phyloP scores from a whole-genome alignment of 2,329 filamentous ascomycete genomes.

The Akanthomyces dipterigenus region DNA sequence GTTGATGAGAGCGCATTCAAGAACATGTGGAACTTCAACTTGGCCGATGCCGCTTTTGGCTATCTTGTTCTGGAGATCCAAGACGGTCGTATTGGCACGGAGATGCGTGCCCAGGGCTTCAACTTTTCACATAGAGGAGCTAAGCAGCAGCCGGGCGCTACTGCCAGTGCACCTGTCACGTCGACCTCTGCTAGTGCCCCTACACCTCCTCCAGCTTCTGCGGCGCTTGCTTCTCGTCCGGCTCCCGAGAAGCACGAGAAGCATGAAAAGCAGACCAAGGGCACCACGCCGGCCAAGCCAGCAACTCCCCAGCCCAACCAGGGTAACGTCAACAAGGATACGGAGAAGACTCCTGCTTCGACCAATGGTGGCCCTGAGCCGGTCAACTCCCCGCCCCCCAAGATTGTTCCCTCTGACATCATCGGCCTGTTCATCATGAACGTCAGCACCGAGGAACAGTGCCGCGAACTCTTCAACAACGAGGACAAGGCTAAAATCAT shows the following conservation, averaged over 20 bases:
- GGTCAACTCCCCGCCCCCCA: constrained; percentile 51
- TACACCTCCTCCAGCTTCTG: constrained; percentile 24
- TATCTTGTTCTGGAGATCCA: constrained; percentile 94
- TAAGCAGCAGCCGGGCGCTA: constrained; percentile 56
- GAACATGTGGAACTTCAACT: constrained; percentile 99
- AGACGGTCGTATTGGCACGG: constrained; percentile 89
- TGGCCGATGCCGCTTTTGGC: constrained; percentile 94
- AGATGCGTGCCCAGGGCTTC: constrained; percentile 98
- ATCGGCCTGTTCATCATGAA: constrained; percentile 88
- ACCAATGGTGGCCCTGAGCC: constrained; percentile 50
- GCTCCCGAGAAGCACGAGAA: constrained; percentile 22
- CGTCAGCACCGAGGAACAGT: constrained; percentile 74
- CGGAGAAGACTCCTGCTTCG: constrained; percentile 45
- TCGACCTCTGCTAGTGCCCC: constrained; percentile 29
- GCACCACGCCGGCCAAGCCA: constrained; percentile 31
- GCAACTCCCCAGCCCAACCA: constrained; percentile 45
- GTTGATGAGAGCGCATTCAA: constrained; percentile 99
- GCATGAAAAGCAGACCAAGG: constrained; percentile 25
- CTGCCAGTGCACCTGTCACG: constrained; percentile 26
- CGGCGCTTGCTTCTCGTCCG: constrained; percentile 24
- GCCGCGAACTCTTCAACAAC: constrained; percentile 72
- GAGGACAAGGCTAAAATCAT: constrained; percentile 78
- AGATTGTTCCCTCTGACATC: constrained; percentile 57
- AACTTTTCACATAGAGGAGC: constrained; percentile 95
- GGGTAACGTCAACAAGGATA: constrained; percentile 41